Evolutionary conservation across 2,329 filamentous ascomycete genomes (phyloP).

Genomic region (Podosphaera aphanis): DNA sequence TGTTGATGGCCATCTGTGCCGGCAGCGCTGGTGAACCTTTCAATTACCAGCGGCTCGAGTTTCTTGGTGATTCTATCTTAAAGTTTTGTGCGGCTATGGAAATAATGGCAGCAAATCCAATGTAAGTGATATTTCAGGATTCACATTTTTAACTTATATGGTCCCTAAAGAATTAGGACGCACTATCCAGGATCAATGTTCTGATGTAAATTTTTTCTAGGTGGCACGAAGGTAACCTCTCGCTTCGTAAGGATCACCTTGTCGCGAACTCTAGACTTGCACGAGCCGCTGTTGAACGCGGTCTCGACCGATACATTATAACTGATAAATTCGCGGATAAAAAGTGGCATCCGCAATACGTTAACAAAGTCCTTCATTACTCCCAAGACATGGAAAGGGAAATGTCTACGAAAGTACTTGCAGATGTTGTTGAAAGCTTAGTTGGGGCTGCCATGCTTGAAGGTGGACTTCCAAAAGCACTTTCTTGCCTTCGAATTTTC

Average conservation of each 20-base stretch:
- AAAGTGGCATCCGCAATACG: conserved; percentile 50
- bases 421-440: conserved; percentile 69
- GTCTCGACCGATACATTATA: conserved; percentile 52
- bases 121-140: conserved; percentile 6
- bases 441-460: conserved; percentile 54
- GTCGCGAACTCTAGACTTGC: conserved; percentile 57
- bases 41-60: conserved; percentile 70
- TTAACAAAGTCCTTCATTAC: conserved; percentile 19
- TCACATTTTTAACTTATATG: background rate
- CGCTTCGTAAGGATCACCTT: conserved; percentile 39
- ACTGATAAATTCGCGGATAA: conserved; percentile 39
- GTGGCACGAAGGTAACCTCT: conserved; percentile 59
- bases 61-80: conserved; percentile 63
- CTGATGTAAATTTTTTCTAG: background rate
- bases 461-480: conserved; percentile 39
- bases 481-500: conserved; percentile 41
- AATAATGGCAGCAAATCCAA: conserved; percentile 30
- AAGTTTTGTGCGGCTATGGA: conserved; percentile 52
- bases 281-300: conserved; percentile 34
- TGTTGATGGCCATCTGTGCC: conserved; percentile 48
- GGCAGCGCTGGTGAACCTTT: conserved; percentile 32
- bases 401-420: conserved; percentile 56
- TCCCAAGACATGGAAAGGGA: conserved; percentile 8
- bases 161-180: background rate
- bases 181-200: background rate